phyloP scores from a whole-genome alignment of 179 eudicot species.

The Beta macrorhiza region DNA sequence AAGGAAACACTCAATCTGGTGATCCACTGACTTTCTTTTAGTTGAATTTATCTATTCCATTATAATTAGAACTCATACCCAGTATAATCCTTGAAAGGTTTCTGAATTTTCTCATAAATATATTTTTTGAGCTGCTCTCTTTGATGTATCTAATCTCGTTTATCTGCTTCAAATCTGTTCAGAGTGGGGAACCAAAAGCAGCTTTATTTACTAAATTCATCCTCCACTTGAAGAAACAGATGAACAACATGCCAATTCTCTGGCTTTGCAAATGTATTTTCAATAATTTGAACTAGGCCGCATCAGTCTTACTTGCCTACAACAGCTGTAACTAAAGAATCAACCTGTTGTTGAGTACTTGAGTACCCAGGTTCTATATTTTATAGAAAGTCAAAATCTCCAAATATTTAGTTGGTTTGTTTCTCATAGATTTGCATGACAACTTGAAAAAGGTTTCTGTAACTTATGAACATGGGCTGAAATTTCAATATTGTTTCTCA shows the following conservation, averaged over 20 bases:
- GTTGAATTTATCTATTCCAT: neutral
- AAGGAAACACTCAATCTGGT: conserved; percentile 85
- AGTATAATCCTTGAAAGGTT: neutral
- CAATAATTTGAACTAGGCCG: neutral
- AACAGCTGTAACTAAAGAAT: no score
- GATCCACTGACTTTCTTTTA: conserved; percentile 21
- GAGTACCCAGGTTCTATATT: no score
- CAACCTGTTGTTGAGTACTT: no score
- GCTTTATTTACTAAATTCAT: neutral
- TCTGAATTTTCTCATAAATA: neutral
- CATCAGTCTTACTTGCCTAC: no score
- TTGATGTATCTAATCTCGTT: neutral
- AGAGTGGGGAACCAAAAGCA: neutral
- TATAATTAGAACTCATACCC: neutral
- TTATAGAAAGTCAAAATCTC: neutral
- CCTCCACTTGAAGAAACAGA: neutral
- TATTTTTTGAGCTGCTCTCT: neutral
- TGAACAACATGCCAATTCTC: neutral
- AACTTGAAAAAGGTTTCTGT: neutral
- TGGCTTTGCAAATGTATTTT: neutral
- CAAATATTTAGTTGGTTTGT: neutral
- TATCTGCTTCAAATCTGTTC: neutral
- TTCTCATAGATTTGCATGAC: neutral
- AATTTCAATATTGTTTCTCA: neutral
- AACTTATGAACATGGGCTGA: neutral